phyloP scores from a whole-genome alignment of 805 yeast species.

The Hanseniaspora meyeri region DNA sequence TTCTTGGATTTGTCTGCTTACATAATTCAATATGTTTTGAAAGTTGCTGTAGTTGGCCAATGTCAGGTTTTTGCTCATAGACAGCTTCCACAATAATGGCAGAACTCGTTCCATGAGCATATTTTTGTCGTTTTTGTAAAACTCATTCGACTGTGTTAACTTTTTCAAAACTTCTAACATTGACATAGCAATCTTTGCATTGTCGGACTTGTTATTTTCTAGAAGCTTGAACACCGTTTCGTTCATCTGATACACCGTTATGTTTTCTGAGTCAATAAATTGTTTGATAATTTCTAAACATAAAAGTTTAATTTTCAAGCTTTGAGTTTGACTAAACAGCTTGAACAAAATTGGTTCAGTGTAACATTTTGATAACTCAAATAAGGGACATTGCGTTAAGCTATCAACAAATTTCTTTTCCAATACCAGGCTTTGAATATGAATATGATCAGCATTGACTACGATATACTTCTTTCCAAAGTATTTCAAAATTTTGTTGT shows the following conservation, averaged over 20 bases:
- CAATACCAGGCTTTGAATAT: conserved; percentile 21
- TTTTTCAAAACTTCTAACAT: conserved; percentile 32
- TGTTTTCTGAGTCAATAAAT: conserved; percentile 44
- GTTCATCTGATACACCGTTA: conserved; percentile 57
- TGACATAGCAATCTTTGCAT: conserved; percentile 43
- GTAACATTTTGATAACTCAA: conserved; percentile 45
- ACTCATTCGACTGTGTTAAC: conserved; percentile 27
- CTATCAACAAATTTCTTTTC: conserved; percentile 27
- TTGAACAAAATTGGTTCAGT: conserved; percentile 61
- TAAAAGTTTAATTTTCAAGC: conserved; percentile 62
- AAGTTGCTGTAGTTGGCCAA: conserved; percentile 33
- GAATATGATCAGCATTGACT: conserved; percentile 13
- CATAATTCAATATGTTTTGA: conserved; percentile 30
- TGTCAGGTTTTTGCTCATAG: conserved; percentile 36
- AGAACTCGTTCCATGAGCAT: conserved; percentile 41
- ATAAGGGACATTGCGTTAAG: conserved; percentile 16
- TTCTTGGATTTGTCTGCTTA: conserved; percentile 35
- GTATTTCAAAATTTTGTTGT: conserved; percentile 22
- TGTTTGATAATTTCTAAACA: conserved; percentile 45
- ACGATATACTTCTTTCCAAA: not conserved
- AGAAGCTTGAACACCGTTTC: conserved; percentile 77
- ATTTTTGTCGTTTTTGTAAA: conserved; percentile 36
- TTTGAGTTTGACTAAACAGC: conserved; percentile 72
- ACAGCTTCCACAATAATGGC: conserved; percentile 41
- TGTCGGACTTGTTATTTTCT: conserved; percentile 63